Base-by-base conservation (phyloP, 208 protist genomes). In the Leishmania amazonensis region DNA sequence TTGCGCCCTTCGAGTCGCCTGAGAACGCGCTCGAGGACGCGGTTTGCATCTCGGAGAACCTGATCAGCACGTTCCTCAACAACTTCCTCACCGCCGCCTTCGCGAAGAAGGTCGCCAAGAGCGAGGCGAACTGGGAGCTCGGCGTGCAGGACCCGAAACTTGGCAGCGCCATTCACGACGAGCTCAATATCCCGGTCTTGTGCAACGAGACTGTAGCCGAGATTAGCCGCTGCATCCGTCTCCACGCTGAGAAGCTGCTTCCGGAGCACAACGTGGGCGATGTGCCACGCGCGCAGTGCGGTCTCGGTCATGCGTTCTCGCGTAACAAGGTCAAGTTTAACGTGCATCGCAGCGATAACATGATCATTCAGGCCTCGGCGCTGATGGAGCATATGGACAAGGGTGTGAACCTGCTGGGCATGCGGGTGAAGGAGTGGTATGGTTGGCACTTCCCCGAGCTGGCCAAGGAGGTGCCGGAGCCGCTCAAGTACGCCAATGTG, bases 391-490 rank as follows among this genome's bases (percentile, higher is more conserved):
- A 99, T 85, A 95, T 99, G 76, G 99, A 99, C 92, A 99, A 99
- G 93, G 99, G 99, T 81, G 92, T 99, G 62, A 99, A 99, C 93
- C 99, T 99, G 17, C 99, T 99, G 77, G 86, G 94, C 57, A 99
- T 99, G 99, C 94, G 99, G 15, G 87, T 99, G 70, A 99, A 98
- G 93, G 99, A 99, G 91, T 99, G 99, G 99, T 99, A 99, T 84
- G 97, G 97, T 72, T 99, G 99, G 98, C 99, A 99, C 93, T 99
- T 99, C 93, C 99, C 99, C 11, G 99, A 99, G 95, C 93, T 99
- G 24, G 92, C 93, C 31, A 99, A 97, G 89, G 93, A 99, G 78
- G 95, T 99, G 31, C 89, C 91, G 9, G 99, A 99, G 87, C 99
- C 99, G 83, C 91, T 98, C 57, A 95, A 96, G 81, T 99, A 98